phyloP scores from a whole-genome alignment of 306 rosid species.

The Trifolium dubium region DNA sequence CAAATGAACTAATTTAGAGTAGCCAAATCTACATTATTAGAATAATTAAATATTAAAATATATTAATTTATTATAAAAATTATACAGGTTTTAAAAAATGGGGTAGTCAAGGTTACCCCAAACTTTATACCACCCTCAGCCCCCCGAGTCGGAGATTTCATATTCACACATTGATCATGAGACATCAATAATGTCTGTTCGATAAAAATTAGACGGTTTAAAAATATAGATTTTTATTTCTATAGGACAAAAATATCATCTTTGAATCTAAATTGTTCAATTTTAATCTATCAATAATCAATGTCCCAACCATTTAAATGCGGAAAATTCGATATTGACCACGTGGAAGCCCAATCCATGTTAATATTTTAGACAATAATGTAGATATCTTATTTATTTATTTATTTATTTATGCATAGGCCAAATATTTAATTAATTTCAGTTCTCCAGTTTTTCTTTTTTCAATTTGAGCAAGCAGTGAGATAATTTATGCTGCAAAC shows the following conservation, averaged over 20 bases:
- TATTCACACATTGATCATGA: background rate
- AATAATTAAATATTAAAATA: too few relatives aligned
- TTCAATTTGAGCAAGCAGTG: background rate
- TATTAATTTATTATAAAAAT: too few relatives aligned
- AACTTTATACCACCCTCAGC: too few relatives aligned
- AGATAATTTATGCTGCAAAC: slow-evolving; percentile 25
- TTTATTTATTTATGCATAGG: background rate
- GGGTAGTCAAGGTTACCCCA: too few relatives aligned
- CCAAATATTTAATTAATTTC: background rate
- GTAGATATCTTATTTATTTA: background rate
- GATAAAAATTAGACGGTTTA: background rate
- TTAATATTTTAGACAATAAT: background rate
- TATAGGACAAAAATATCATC: background rate
- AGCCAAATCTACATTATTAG: too few relatives aligned
- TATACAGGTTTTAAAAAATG: too few relatives aligned
- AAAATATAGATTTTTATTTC: background rate
- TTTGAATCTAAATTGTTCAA: background rate
- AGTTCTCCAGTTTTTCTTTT: background rate
- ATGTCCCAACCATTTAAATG: background rate
- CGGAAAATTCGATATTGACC: background rate
- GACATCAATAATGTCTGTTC: background rate
- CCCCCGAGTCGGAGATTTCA: too few relatives aligned
- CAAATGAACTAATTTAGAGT: too few relatives aligned
- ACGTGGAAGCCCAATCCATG: background rate
- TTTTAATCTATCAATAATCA: background rate